Conservation (phyloP, 75 land plant genomes). For the Larix kaempferi region DNA sequence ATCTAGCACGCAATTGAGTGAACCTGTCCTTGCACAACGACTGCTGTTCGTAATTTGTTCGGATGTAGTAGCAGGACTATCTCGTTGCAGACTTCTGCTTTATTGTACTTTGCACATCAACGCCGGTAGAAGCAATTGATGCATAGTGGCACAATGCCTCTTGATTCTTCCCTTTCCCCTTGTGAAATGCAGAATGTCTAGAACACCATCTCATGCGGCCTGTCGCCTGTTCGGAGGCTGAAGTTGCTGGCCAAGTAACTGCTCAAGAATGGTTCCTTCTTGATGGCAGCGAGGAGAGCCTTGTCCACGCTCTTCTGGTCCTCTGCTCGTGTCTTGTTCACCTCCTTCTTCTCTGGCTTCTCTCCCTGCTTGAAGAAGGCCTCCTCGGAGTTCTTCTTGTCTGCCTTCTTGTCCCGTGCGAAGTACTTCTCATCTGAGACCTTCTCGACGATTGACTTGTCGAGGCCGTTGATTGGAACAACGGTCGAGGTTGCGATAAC, state of each 20-base stretch:
- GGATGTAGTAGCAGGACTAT: too few species aligned
- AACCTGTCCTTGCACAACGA: too few species aligned
- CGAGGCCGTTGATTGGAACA: constrained; percentile 39
- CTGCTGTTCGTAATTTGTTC: too few species aligned
- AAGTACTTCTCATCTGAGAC: constrained; percentile 51
- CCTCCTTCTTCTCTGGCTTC: too few species aligned
- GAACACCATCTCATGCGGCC: constrained; percentile 74
- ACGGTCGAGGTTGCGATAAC: constrained; percentile 67
- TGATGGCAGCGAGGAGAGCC: constrained; percentile 25
- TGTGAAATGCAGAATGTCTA: too few species aligned
- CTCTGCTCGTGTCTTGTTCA: too few species aligned
- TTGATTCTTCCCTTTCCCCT: too few species aligned
- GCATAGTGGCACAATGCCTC: too few species aligned
- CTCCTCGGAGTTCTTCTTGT: constrained; percentile 50
- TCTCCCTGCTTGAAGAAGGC: constrained; percentile 42
- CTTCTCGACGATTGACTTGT: constrained; percentile 48
- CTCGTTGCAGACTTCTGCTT: too few species aligned
- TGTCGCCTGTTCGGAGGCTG: constrained; percentile 63
- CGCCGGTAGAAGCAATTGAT: too few species aligned
- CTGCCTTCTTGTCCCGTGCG: constrained; percentile 32
- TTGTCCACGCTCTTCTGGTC: constrained; percentile 48
- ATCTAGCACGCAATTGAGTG: too few species aligned
- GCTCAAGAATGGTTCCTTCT: constrained; percentile 39
- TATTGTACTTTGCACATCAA: too few species aligned
- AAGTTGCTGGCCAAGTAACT: constrained; percentile 54